Evolutionary conservation across 257 asterid species (phyloP).

Genomic region (Primulina huaijiensis): DNA sequence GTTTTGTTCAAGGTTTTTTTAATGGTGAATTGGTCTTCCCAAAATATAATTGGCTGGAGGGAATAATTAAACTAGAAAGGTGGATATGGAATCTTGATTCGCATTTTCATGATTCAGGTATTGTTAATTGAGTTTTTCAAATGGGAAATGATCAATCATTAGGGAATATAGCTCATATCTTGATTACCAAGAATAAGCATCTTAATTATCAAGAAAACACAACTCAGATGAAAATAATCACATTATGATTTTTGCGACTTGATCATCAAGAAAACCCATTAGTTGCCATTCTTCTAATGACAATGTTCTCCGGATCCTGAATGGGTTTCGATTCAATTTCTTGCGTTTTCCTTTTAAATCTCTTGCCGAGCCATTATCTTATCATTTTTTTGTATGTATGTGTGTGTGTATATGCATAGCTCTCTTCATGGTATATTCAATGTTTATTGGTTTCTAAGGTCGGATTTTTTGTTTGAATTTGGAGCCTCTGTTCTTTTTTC

Average conservation of each 20-base stretch:
- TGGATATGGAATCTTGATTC: conserved; percentile 15
- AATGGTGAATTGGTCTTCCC: conserved; percentile 10
- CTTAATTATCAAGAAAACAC: background rate
- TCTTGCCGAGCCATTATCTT: no score
- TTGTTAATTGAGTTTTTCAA: background rate
- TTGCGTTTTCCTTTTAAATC: no score
- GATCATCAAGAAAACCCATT: background rate
- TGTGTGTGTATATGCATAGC: no score
- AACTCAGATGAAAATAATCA: background rate
- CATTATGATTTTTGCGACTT: no score
- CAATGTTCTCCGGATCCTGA: background rate
- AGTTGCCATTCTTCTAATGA: conserved; percentile 1
- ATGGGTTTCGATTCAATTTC: background rate
- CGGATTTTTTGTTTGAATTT: background rate
- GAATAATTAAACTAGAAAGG: background rate
- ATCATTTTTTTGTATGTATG: no score
- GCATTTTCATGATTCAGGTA: conserved; percentile 31
- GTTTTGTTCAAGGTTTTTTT: conserved; percentile 30
- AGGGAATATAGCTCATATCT: background rate
- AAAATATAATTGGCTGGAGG: conserved; percentile 13
- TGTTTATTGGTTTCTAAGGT: background rate
- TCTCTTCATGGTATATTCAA: background rate
- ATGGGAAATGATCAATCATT: background rate
- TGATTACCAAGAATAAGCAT: conserved; percentile 10
- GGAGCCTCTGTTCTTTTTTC: background rate